phyloP scores from a whole-genome alignment of 768 basidiomycete genomes.

The Amanita thiersii region DNA sequence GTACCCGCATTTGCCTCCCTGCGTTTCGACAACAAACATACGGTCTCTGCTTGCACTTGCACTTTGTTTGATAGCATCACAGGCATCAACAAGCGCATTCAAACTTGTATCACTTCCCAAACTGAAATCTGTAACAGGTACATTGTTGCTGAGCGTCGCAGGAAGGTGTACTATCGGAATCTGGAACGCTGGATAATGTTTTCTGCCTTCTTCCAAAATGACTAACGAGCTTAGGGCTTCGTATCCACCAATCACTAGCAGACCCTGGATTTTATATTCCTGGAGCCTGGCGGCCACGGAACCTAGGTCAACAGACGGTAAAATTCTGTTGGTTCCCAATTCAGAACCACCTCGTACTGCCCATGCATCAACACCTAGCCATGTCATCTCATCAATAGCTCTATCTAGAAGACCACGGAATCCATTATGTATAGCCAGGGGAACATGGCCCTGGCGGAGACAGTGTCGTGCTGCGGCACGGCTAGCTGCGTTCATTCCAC shows the following conservation, averaged over 20 bases:
- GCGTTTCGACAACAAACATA: conserved; percentile 97
- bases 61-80: conserved; percentile 98
- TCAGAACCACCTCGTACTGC: conserved; percentile 94
- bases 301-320: conserved; percentile 84
- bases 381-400: conserved; percentile 76
- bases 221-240: conserved; percentile 83
- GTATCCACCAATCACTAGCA: conserved; percentile 93
- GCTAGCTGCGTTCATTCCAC: conserved; percentile 98
- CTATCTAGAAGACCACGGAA: conserved; percentile 93
- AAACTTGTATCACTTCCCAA: conserved; percentile 95
- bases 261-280: conserved; percentile 64
- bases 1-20: conserved; percentile 95
- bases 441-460: conserved; percentile 82
- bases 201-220: conserved; percentile 72
- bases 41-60: conserved; percentile 93
- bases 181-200: conserved; percentile 84
- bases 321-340: conserved; percentile 88
- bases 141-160: conserved; percentile 97
- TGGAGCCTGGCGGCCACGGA: conserved; percentile 90
- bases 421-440: conserved; percentile 92
- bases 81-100: conserved; percentile 95
- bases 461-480: conserved; percentile 93
- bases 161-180: conserved; percentile 96
- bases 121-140: conserved; percentile 94
- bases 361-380: conserved; percentile 98